phyloP scores from a whole-genome alignment of 495 filamentous ascomycete genomes.

The Penicillium coffeae region DNA sequence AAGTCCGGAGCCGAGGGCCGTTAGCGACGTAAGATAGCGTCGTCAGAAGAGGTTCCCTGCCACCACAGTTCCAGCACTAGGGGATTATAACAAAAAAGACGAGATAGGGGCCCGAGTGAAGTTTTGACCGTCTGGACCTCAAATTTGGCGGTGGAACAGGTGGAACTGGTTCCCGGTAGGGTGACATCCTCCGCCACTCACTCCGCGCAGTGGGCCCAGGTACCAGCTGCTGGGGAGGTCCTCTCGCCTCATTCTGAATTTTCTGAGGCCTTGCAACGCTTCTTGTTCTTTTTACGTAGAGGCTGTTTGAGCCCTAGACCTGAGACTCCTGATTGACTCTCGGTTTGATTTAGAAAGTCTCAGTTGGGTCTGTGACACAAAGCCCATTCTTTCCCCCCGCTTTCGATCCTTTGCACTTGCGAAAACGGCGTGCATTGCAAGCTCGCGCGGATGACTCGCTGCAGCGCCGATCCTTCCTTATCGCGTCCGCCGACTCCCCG shows the following conservation, averaged over 20 bases:
- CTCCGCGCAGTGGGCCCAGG: constrained; percentile 11
- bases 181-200: constrained; percentile 20
- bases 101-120: background rate
- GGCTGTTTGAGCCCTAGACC: no score
- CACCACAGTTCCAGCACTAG: background rate
- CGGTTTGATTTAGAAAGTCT: background rate
- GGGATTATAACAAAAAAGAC: background rate
- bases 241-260: background rate
- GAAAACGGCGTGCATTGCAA: background rate
- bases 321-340: no score
- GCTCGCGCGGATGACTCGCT: constrained; percentile 5
- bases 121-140: constrained; percentile 5
- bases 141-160: constrained; percentile 22
- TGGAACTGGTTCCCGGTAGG: constrained; percentile 8
- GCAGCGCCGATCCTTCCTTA: constrained; percentile 16
- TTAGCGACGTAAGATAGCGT: background rate
- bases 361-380: background rate
- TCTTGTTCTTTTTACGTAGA: background rate
- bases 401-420: background rate
- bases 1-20: constrained; percentile 7
- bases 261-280: background rate
- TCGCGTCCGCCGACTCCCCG: constrained; percentile 6
- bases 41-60: background rate
- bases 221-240: constrained; percentile 5
- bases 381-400: background rate